These are phyloP conservation scores for Aureobasidium subglaciale DNA, from an alignment of 2,329 filamentous ascomycete species.

Conservation along the genomic window DNA sequence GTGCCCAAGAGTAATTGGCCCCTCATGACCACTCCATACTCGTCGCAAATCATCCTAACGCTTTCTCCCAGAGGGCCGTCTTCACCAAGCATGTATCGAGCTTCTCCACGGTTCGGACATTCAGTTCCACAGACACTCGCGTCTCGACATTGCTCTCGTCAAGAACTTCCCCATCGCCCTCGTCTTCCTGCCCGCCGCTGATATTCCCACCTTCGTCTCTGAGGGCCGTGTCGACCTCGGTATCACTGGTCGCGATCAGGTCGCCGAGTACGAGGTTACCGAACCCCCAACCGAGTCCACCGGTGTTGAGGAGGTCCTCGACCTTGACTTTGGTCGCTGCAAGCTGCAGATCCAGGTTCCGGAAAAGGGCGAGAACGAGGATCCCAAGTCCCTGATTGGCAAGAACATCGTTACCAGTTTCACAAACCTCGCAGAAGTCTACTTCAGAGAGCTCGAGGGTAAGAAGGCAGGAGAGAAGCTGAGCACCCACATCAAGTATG, in stretches of 20 bases:
- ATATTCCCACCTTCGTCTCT: conserved; percentile 95
- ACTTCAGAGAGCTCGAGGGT: conserved; percentile 72
- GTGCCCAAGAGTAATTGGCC: conserved; percentile 85
- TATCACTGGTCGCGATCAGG: conserved; percentile 90
- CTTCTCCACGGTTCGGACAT: conserved; percentile 91
- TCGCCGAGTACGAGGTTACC: conserved; percentile 61
- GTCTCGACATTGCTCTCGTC: conserved; percentile 93
- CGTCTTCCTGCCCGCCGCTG: conserved; percentile 91
- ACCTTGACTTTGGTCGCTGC: conserved; percentile 84
- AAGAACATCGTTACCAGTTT: conserved; percentile 96
- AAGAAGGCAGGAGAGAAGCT: conserved; percentile 41
- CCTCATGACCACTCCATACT: conserved; percentile 20
- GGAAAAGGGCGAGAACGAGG: conserved; percentile 65
- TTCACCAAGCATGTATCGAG: conserved; percentile 81
- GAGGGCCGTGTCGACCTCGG: conserved; percentile 90
- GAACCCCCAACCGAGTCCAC: conserved; percentile 41
- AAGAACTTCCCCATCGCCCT: conserved; percentile 95
- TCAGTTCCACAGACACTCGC: conserved; percentile 89
- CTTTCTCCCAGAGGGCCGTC: conserved; percentile 60
- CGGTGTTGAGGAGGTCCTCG: conserved; percentile 78
- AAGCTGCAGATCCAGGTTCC: conserved; percentile 97
- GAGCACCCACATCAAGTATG: conserved; percentile 82
- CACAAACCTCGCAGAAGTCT: conserved; percentile 71
- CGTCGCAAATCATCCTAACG: not conserved
- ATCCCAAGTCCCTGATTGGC: conserved; percentile 72